Evolutionary conservation across 345 rosid species (phyloP), one percentile per base, ranked within the genome.

Genomic region (Pistacia vera): DNA sequence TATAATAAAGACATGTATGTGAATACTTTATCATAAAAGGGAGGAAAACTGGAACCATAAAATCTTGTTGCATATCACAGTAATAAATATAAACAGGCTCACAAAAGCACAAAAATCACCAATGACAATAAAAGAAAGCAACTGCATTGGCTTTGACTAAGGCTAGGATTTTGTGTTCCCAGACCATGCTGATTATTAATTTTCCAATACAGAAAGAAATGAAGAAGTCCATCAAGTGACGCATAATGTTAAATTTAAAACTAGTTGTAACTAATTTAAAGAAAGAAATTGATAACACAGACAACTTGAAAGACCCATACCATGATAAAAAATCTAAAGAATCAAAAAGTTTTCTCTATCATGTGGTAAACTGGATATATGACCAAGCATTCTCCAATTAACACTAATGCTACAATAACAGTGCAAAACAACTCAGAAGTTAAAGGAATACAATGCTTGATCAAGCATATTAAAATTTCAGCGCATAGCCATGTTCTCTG

Each of bases 111-210:
- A 58, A 58, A 57, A 12, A 22, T 28, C 59, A 13, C 59, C 5
- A 55, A 52, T 12, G 3, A 16, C 10, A 30, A 30, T 30, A 30
- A 30, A 30, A 30, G 2, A 52, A 57, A 58, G 36, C 48, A 38
- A 57, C 65, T 13, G 25, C 25, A 25, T 25, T 25, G 25, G 25
- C 25, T 25, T 25, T 25, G 25, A 25, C 25, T 25, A 25, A 25
- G 25, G 25, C 65, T 35, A 10, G 4, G 33, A 55, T 55, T 4
- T 55, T 55, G 49, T 36, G 35, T 70, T 70, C 51, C 73, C 55
- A 20, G n/a, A 18, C 57, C 74, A 20, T 57, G 64, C 63, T 18
- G 61, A 70, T 33, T 38, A 57, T 11, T n/a, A 57, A 71, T 38
- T 25, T n/a, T 56, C 18, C 20, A 58, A 38, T 13, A 68, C 3